Conservation (phyloP, 2,329 filamentous ascomycete genomes). For the Arthrobotrys entomopaga region DNA sequence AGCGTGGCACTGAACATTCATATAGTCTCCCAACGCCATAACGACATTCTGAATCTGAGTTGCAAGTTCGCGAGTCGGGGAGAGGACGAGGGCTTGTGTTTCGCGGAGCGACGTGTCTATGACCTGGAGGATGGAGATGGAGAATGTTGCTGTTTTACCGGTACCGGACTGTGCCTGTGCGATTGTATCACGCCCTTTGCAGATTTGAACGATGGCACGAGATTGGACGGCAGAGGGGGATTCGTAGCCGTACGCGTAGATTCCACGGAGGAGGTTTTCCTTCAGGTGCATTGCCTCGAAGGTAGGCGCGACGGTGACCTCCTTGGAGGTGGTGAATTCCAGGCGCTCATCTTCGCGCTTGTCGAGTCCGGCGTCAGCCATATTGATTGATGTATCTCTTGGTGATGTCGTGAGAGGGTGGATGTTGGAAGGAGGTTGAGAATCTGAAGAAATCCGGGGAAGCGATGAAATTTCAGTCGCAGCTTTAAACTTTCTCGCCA, state of each 20-base stretch:
- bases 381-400: slow-evolving; percentile 62
- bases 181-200: slow-evolving; percentile 98
- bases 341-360: slow-evolving; percentile 94
- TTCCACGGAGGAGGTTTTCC: slow-evolving; percentile 92
- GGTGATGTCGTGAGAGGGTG: slow-evolving; percentile 3
- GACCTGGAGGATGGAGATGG: slow-evolving; percentile 93
- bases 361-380: slow-evolving; percentile 88
- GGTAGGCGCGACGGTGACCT: slow-evolving; percentile 92
- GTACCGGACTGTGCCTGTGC: slow-evolving; percentile 97
- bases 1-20: slow-evolving; percentile 99
- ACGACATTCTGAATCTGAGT: slow-evolving; percentile 99
- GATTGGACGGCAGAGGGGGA: slow-evolving; percentile 98
- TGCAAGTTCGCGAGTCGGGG: slow-evolving; percentile 93
- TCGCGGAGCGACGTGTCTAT: slow-evolving; percentile 93
- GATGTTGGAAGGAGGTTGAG: slow-evolving; percentile 3
- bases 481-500: slow-evolving; percentile 13
- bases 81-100: slow-evolving; percentile 93
- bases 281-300: slow-evolving; percentile 98
- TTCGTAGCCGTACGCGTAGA: slow-evolving; percentile 98
- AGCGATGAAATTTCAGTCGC: slow-evolving; percentile 48
- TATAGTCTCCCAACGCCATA: slow-evolving; percentile 99
- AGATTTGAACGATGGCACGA: slow-evolving; percentile 97
- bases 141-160: slow-evolving; percentile 96
- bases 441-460: slow-evolving; percentile 49
- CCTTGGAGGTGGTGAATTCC: slow-evolving; percentile 98